Evolutionary conservation across 345 rosid genomes (phyloP), one percentile per base, ranked within the genome.

Genomic region (Isatis tinctoria): DNA sequence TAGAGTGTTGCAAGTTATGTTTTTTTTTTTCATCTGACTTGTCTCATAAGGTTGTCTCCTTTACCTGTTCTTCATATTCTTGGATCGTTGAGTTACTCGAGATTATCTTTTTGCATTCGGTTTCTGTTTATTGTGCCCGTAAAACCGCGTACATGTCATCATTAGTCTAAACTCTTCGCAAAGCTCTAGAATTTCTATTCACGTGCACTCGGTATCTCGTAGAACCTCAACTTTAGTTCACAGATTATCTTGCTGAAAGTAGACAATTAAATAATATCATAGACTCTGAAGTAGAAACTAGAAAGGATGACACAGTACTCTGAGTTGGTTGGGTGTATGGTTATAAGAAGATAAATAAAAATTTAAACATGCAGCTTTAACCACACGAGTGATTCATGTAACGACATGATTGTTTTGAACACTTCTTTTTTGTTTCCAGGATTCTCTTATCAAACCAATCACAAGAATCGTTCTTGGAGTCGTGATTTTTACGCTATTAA

Each of bases 401-500:
- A 8, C 67, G 39, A 60, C 44, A 22, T 11, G 37, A 4, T 44
- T 56, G 41, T 14, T 45, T 8, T 47, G 26, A 18, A 48, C 27
- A 5, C 2, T 48, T 20, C 1, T 49, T 20, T 63, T 49, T 20
- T 63, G 24, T 65, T 83, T 78, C 82, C 90, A 95, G 99, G 99
- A 95, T 73, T 85, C 97, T 6, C 17, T 92, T 80, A 26, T 95
- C 70, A 83, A 84, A 67, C 99, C 99, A n/a, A 67, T 87, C 60
- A 95, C 99, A 73, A 92, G 82, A 79, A 92, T 90, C 75, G 41
- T 95, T 73, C 35, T 92, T 0, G 90, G 96, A 37, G 71, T 86
- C 5, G 88, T 85, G 41, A 58, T 85, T 27, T 68, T 75, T 35
- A 87, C 88, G 48, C 54, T 90, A 48, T 45, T 90, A 48, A 82